phyloP scores from a whole-genome alignment of 2,329 filamentous ascomycete species.

The Aspergillus carbonarius region DNA sequence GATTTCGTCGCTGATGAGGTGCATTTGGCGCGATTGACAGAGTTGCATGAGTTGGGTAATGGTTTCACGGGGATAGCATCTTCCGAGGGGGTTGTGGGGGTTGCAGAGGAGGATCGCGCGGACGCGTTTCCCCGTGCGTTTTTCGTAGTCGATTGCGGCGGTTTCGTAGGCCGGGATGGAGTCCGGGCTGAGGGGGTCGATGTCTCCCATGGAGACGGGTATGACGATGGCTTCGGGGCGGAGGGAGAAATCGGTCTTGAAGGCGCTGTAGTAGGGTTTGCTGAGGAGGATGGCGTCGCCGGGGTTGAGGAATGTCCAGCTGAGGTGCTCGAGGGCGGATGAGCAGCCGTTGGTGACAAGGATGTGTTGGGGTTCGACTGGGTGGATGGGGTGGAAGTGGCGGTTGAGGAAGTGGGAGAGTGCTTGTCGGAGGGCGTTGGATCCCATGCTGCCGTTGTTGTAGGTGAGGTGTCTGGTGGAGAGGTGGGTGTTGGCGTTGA shows the following conservation, averaged over 20 bases:
- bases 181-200: not conserved
- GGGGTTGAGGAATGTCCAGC: not conserved
- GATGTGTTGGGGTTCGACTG: not conserved
- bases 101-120: constrained; percentile 53
- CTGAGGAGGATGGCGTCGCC: not conserved
- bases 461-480: not conserved
- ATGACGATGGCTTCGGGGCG: not conserved
- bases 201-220: not conserved
- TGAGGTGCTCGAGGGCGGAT: not conserved
- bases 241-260: not conserved
- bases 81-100: constrained; percentile 54
- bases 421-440: not conserved
- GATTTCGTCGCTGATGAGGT: constrained; percentile 60
- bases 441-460: not conserved
- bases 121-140: constrained; percentile 41
- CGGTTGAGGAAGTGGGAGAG: not conserved
- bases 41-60: constrained; percentile 48
- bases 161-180: not conserved
- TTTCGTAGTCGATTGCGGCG: not conserved
- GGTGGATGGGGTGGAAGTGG: not conserved
- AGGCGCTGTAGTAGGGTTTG: not conserved
- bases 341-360: not conserved
- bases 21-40: constrained; percentile 52
- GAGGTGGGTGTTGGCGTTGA: not conserved
- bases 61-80: constrained; percentile 46